Evolutionary conservation across 2,329 filamentous ascomycete species (phyloP).

Genomic region (Daldinia sp.): DNA sequence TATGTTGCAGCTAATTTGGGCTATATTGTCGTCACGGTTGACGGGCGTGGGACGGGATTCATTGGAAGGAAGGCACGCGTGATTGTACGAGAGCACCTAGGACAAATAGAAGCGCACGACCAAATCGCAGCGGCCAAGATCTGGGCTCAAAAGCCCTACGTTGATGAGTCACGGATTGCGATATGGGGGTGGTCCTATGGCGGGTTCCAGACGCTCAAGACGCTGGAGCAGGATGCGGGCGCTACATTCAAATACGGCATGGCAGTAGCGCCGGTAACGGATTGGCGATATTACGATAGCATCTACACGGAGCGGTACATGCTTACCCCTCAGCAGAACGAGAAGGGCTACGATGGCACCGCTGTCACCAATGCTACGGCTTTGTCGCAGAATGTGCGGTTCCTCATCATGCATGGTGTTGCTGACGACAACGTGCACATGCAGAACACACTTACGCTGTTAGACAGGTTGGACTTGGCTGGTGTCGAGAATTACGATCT

Average conservation of each 20-base stretch:
- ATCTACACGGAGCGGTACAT: constrained; percentile 98
- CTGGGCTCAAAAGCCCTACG: constrained; percentile 82
- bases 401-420: constrained; percentile 95
- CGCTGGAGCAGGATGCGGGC: constrained; percentile 88
- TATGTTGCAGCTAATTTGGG: constrained; percentile 86
- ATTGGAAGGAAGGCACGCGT: constrained; percentile 86
- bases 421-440: constrained; percentile 98
- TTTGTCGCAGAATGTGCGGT: constrained; percentile 79
- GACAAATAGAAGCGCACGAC: constrained; percentile 84
- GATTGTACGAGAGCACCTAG: constrained; percentile 82
- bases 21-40: constrained; percentile 94
- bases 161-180: constrained; percentile 82
- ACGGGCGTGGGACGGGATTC: constrained; percentile 91
- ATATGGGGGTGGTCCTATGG: constrained; percentile 99
- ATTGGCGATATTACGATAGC: constrained; percentile 95
- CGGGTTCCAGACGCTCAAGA: constrained; percentile 94
- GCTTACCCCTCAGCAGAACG: constrained; percentile 89
- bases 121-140: constrained; percentile 90
- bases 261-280: constrained; percentile 97
- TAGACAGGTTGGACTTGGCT: constrained; percentile 85
- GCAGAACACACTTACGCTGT: constrained; percentile 87
- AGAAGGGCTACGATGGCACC: constrained; percentile 76
- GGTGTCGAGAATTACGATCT: constrained; percentile 94
- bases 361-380: constrained; percentile 78
- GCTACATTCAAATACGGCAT: constrained; percentile 95